A percentile compares a stretch with the other conserved stretches of the same genome.
These are phyloP conservation scores for Yamadazyma laniorum DNA, from an alignment of 805 yeast genomes.

Conservation along the genomic window DNA sequence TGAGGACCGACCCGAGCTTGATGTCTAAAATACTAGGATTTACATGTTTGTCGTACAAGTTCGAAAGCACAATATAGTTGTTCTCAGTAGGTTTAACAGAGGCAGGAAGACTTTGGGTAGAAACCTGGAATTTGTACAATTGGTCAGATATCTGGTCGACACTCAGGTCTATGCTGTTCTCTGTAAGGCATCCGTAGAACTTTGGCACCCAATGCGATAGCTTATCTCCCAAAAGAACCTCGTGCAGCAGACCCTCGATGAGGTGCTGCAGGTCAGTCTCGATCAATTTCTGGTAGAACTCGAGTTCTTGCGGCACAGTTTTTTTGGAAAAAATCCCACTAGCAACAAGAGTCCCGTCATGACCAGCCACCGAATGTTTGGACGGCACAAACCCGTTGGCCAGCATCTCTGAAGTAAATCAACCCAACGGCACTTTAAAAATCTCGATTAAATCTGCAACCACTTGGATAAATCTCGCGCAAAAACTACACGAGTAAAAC, in stretches of 20 bases:
- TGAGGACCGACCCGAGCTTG: slow-evolving; percentile 70
- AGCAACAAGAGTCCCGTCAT: slow-evolving; percentile 66
- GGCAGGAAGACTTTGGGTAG: slow-evolving; percentile 2
- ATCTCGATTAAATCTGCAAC: too few relatives aligned
- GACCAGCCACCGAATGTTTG: slow-evolving; percentile 86
- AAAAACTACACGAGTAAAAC: background rate
- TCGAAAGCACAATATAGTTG: slow-evolving; percentile 65
- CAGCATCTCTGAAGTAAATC: background rate
- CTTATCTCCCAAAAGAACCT: slow-evolving; percentile 21
- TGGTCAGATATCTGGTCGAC: background rate
- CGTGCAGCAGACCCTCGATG: slow-evolving; percentile 15
- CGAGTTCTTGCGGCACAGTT: slow-evolving; percentile 60
- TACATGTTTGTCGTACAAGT: slow-evolving; percentile 57
- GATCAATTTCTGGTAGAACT: slow-evolving; percentile 53
- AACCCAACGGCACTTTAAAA: too few relatives aligned
- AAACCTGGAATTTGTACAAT: background rate
- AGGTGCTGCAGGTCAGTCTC: background rate
- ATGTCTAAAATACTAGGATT: slow-evolving; percentile 79
- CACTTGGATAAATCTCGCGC: background rate
- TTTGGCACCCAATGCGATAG: slow-evolving; percentile 60
- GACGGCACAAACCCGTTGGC: background rate
- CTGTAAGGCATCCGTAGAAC: slow-evolving; percentile 57
- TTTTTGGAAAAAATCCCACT: slow-evolving; percentile 77
- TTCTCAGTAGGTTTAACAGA: slow-evolving; percentile 12
- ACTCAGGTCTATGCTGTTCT: slow-evolving; percentile 28